phyloP scores from a whole-genome alignment of 345 rosid species.

The Gossypioides kirkii region DNA sequence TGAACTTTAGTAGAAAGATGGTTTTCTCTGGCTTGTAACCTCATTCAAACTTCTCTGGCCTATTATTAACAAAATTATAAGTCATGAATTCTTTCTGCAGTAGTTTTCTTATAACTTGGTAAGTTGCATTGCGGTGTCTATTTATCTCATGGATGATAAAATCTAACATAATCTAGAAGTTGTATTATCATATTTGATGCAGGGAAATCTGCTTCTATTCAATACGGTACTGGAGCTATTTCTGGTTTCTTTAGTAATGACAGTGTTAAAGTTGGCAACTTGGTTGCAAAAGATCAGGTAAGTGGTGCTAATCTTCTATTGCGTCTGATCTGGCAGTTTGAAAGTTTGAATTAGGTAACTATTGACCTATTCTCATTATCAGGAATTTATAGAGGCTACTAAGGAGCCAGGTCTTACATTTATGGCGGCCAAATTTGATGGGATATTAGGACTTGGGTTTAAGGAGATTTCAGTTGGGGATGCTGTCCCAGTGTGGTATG shows the following conservation, averaged over 20 bases:
- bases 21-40: background rate
- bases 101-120: conserved; percentile 24
- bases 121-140: conserved; percentile 52
- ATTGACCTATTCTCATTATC: conserved; percentile 12
- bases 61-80: background rate
- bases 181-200: conserved; percentile 13
- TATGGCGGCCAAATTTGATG: conserved; percentile 85
- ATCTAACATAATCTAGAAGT: conserved; percentile 21
- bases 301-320: background rate
- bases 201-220: conserved; percentile 87
- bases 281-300: conserved; percentile 74
- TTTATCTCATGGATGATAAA: conserved; percentile 48
- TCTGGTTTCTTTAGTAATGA: conserved; percentile 83
- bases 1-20: background rate
- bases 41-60: background rate
- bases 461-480: conserved; percentile 89
- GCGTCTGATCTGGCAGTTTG: background rate
- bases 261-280: conserved; percentile 63
- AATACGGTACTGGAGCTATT: conserved; percentile 53
- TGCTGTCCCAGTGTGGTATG: conserved; percentile 82
- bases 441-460: conserved; percentile 93
- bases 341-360: conserved; percentile 4
- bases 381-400: conserved; percentile 97
- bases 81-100: background rate
- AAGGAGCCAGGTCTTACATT: conserved; percentile 82